These are phyloP conservation scores for Chaetomium tenue DNA, from an alignment of 495 filamentous ascomycete genomes.

Conservation along the genomic window DNA sequence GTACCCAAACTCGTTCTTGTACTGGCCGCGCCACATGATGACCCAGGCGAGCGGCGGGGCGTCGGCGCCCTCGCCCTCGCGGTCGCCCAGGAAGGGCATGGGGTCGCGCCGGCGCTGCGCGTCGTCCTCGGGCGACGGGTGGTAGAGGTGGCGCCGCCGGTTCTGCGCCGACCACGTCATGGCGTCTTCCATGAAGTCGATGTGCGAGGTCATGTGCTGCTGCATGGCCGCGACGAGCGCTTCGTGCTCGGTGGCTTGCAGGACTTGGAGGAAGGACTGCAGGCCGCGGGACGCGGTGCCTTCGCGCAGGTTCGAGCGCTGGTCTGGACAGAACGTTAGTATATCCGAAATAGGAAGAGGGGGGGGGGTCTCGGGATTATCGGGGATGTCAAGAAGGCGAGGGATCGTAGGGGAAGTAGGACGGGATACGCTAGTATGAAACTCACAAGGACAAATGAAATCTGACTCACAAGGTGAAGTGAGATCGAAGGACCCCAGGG, in stretches of 20 bases:
- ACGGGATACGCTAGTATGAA: too few relatives aligned
- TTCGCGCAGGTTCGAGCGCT: not conserved
- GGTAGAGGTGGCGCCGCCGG: not conserved
- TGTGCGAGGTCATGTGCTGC: not conserved
- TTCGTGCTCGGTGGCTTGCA: constrained; percentile 14
- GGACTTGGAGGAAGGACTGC: constrained; percentile 16
- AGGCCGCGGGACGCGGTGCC: constrained; percentile 14
- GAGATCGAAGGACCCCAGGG: not conserved
- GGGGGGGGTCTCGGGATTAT: not conserved
- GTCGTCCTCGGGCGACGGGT: constrained; percentile 12
- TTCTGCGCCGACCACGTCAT: constrained; percentile 12
- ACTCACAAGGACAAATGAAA: too few relatives aligned
- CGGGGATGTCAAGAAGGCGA: too few relatives aligned
- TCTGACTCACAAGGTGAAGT: not conserved
- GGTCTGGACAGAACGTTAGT: not conserved
- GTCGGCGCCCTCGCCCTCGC: not conserved
- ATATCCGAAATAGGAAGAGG: too few relatives aligned
- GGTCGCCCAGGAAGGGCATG: constrained; percentile 28
- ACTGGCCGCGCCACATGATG: constrained; percentile 24
- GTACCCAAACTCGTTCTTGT: constrained; percentile 25
- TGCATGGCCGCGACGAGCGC: constrained; percentile 14
- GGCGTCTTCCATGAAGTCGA: constrained; percentile 8
- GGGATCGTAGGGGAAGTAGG: not conserved
- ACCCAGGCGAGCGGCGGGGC: constrained; percentile 32
- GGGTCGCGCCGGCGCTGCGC: constrained; percentile 13